Conservation (phyloP, 805 yeast species). For the Candida morakotiae region DNA sequence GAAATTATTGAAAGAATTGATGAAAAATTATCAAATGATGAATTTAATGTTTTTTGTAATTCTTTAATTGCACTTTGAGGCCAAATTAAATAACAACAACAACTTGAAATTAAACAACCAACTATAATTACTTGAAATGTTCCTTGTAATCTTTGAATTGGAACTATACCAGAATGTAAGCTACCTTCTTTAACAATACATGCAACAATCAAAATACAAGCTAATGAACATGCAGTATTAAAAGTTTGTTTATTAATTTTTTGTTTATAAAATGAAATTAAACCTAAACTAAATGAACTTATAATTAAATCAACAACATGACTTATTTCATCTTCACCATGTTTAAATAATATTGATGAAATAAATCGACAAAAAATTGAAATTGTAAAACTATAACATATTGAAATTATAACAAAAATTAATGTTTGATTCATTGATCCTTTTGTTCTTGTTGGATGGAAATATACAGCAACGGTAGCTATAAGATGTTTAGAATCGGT, state of each 20-base stretch:
- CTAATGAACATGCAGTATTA: slow-evolving; percentile 77
- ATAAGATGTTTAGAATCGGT: slow-evolving; percentile 77
- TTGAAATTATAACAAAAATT: slow-evolving; percentile 52
- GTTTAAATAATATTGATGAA: slow-evolving; percentile 42
- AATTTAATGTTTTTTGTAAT: slow-evolving; percentile 45
- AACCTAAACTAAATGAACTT: slow-evolving; percentile 55
- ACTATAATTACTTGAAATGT: slow-evolving; percentile 53
- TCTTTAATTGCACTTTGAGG: slow-evolving; percentile 53
- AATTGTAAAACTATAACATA: slow-evolving; percentile 50
- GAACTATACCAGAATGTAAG: slow-evolving; percentile 52
- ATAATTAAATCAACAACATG: slow-evolving; percentile 51
- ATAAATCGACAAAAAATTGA: slow-evolving; percentile 50
- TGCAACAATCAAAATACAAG: slow-evolving; percentile 66
- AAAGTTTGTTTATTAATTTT: slow-evolving; percentile 63
- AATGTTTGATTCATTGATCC: slow-evolving; percentile 80
- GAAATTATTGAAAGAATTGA: slow-evolving; percentile 42
- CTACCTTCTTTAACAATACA: slow-evolving; percentile 74
- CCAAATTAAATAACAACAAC: slow-evolving; percentile 59
- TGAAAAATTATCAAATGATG: slow-evolving; percentile 50
- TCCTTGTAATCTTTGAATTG: slow-evolving; percentile 49
- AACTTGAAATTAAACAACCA: slow-evolving; percentile 60
- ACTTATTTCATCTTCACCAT: slow-evolving; percentile 46
- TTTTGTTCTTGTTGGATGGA: slow-evolving; percentile 74
- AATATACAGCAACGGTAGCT: slow-evolving; percentile 80
- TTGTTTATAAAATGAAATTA: slow-evolving; percentile 67